phyloP scores from a whole-genome alignment of 1,284 basidiomycete species.

The Fomitopsis palustris region DNA sequence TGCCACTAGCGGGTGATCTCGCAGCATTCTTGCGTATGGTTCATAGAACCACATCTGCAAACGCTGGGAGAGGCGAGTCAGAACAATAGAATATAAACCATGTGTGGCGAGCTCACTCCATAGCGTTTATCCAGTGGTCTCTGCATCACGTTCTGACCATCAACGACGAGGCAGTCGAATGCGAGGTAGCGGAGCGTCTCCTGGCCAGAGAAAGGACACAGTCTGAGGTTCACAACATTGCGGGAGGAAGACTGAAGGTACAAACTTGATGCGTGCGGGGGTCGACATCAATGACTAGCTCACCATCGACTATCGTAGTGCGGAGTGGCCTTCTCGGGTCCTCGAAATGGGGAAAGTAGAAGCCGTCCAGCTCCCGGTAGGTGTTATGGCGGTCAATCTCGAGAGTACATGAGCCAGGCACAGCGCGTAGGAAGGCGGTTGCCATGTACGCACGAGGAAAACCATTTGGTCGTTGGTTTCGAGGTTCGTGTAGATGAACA shows the following conservation, averaged over 20 bases:
- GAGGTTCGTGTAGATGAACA: conserved; percentile 77
- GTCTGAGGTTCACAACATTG: conserved; percentile 8
- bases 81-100: not conserved
- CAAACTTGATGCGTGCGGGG: conserved; percentile 63
- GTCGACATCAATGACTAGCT: conserved; percentile 91
- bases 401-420: not conserved
- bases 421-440: not conserved
- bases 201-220: conserved; percentile 35
- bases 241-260: conserved; percentile 6
- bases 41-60: conserved; percentile 81
- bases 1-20: conserved; percentile 64
- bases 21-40: conserved; percentile 74
- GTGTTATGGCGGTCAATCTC: conserved; percentile 95
- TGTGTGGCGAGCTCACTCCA: conserved; percentile 56
- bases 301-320: conserved; percentile 90
- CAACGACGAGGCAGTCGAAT: conserved; percentile 91
- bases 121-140: conserved; percentile 85
- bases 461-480: conserved; percentile 67
- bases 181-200: conserved; percentile 80
- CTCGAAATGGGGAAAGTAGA: conserved; percentile 89
- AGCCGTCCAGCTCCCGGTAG: conserved; percentile 71
- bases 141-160: conserved; percentile 85
- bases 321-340: conserved; percentile 60
- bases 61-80: conserved; percentile 48
- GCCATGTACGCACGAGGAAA: conserved; percentile 63